Percentiles rank a stretch among this genome's conserved stretches.
Conservation (phyloP, 2,329 filamentous ascomycete species). For the Trichophyton mentagrophytes region DNA sequence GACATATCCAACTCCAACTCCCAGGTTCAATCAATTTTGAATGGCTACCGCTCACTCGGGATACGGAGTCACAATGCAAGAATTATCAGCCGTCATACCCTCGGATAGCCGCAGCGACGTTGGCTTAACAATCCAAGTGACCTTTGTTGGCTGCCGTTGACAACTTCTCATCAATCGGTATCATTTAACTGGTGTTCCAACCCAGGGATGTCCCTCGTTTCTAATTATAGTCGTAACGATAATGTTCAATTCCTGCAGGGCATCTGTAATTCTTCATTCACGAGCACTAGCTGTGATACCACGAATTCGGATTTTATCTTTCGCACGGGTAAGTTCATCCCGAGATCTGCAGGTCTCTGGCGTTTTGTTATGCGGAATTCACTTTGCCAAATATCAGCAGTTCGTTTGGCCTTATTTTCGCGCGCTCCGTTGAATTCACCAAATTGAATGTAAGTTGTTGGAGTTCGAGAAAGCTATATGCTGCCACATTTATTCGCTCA, state of each 20-base stretch:
- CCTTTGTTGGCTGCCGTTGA: not conserved
- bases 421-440: not conserved
- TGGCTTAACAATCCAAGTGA: not conserved
- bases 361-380: not conserved
- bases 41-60: not conserved
- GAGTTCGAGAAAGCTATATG: not conserved
- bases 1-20: not conserved
- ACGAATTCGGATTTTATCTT: not conserved
- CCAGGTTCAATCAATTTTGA: not conserved
- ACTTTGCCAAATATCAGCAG: not conserved
- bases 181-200: not conserved
- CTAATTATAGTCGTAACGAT: not conserved
- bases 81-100: not conserved
- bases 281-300: not conserved
- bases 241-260: not conserved
- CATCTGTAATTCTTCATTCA: not conserved
- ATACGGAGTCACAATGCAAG: not conserved
- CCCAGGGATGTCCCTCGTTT: not conserved
- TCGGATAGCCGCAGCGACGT: not conserved
- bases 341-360: not conserved
- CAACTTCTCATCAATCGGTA: not conserved
- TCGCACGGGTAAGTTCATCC: not conserved
- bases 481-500: constrained; percentile 16
- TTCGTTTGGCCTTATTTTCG: not conserved
- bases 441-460: not conserved